Percentiles rank a stretch among this genome's conserved stretches.
These are phyloP conservation scores for Globisporangium emineosum DNA, from an alignment of 352 stramenopile genomes.

Conservation along the genomic window DNA sequence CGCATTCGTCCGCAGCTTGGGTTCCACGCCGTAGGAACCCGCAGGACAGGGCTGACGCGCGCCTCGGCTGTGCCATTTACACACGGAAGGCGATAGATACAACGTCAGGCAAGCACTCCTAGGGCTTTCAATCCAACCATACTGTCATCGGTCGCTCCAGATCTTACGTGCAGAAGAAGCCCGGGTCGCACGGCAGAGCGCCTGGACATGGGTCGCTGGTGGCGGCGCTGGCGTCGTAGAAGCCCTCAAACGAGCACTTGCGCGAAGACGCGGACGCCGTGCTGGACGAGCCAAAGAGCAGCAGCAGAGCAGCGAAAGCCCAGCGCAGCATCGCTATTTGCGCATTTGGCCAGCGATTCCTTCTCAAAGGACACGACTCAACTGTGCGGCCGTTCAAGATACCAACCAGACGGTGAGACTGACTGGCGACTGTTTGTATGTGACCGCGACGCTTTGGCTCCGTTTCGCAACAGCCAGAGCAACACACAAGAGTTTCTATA, in stretches of 20 bases:
- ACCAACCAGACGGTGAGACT: too few relatives aligned
- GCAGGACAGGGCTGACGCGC: conserved; percentile 40
- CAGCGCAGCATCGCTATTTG: not conserved
- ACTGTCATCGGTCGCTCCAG: too few relatives aligned
- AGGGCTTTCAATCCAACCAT: too few relatives aligned
- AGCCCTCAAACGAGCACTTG: conserved; percentile 46
- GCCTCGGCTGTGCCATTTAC: conserved; percentile 26
- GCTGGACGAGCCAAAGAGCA: not conserved
- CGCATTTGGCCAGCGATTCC: not conserved
- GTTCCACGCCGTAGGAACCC: conserved; percentile 54
- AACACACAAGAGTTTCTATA: not conserved
- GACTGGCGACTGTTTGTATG: too few relatives aligned
- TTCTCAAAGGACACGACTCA: too few relatives aligned
- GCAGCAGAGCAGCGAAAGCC: not conserved
- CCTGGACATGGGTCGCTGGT: conserved; percentile 43
- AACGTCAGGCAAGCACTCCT: not conserved
- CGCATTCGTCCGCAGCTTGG: conserved; percentile 28
- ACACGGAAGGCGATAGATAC: not conserved
- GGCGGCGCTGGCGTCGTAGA: conserved; percentile 37
- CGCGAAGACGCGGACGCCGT: not conserved
- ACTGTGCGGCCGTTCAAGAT: not conserved
- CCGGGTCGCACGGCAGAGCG: conserved; percentile 32
- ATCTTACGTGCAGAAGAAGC: conserved; percentile 65
- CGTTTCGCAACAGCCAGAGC: too few relatives aligned
- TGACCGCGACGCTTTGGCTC: too few relatives aligned